These are phyloP conservation scores for Venturia oleaginea DNA, from an alignment of 2,329 filamentous ascomycete species.

Conservation along the genomic window DNA sequence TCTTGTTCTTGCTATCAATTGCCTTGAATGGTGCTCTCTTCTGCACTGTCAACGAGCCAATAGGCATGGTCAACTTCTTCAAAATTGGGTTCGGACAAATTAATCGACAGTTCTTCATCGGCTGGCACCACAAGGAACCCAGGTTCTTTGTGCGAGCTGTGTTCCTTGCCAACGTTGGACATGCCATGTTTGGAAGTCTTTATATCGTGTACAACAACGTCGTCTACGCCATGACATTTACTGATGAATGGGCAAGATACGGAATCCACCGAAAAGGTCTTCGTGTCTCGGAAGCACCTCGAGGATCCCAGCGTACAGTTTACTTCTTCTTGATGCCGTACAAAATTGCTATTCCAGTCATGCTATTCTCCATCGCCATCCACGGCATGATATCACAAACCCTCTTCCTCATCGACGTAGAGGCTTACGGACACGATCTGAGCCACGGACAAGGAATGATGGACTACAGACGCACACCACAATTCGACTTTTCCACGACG, in stretches of 20 bases:
- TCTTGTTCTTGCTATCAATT: constrained; percentile 11
- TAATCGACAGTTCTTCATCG: constrained; percentile 14
- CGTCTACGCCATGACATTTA: constrained; percentile 38
- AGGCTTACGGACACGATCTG: constrained; percentile 13
- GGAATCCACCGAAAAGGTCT: constrained; percentile 21
- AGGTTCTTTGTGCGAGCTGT: constrained; percentile 7
- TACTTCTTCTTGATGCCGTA: constrained; percentile 35
- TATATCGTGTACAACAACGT: constrained; percentile 34
- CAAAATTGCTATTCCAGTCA: constrained; percentile 28
- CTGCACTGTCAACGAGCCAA: constrained; percentile 11
- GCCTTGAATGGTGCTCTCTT: constrained; percentile 12
- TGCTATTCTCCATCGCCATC: constrained; percentile 23
- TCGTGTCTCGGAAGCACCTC: constrained; percentile 28
- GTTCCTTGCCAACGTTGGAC: constrained; percentile 37
- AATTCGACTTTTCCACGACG: constrained; percentile 13
- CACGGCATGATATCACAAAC: constrained; percentile 38
- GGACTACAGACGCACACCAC: not conserved
- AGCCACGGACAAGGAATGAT: not conserved
- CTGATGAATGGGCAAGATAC: constrained; percentile 36
- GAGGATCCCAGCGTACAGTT: constrained; percentile 29
- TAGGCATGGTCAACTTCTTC: constrained; percentile 10
- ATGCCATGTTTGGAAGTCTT: constrained; percentile 21
- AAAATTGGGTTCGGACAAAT: constrained; percentile 8
- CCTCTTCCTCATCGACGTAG: constrained; percentile 32
- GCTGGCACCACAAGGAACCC: constrained; percentile 12